Conservation (phyloP, 2,329 filamentous ascomycete species). For the Pyricularia sp. region DNA sequence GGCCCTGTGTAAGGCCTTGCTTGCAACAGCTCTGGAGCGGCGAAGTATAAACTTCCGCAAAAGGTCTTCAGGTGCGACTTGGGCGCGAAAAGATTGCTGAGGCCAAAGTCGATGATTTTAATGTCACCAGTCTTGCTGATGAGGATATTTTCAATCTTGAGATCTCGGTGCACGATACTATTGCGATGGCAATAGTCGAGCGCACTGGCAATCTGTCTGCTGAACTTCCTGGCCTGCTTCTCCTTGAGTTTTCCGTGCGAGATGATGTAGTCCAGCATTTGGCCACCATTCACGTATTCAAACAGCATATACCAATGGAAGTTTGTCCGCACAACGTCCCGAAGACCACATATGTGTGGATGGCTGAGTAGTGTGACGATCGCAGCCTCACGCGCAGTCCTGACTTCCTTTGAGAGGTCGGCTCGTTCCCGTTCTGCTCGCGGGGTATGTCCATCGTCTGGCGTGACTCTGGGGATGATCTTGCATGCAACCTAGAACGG, state of each 20-base stretch:
- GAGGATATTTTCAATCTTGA: slow-evolving; percentile 98
- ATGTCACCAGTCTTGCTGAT: slow-evolving; percentile 99
- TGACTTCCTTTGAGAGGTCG: slow-evolving; percentile 91
- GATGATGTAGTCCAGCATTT: slow-evolving; percentile 99
- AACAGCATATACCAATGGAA: slow-evolving; percentile 99
- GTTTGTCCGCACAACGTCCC: slow-evolving; percentile 87
- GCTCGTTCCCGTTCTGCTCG: slow-evolving; percentile 71
- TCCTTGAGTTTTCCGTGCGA: slow-evolving; percentile 95
- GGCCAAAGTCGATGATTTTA: slow-evolving; percentile 96
- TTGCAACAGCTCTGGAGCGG: slow-evolving; percentile 85
- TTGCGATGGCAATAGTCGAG: slow-evolving; percentile 96
- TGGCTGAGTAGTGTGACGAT: slow-evolving; percentile 92
- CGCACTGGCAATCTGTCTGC: slow-evolving; percentile 89
- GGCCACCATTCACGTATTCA: slow-evolving; percentile 95
- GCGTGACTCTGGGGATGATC: slow-evolving; percentile 83
- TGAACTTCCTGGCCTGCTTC: slow-evolving; percentile 96
- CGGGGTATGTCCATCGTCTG: slow-evolving; percentile 66
- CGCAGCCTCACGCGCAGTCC: slow-evolving; percentile 87
- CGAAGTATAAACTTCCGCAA: slow-evolving; percentile 95
- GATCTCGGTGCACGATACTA: slow-evolving; percentile 91
- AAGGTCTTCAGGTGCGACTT: slow-evolving; percentile 83
- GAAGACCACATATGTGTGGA: slow-evolving; percentile 89
- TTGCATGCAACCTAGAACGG: slow-evolving; percentile 76
- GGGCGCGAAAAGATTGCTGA: slow-evolving; percentile 92
- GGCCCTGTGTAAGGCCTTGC: slow-evolving; percentile 90